Percentiles rank a stretch among this genome's conserved stretches.
These are phyloP conservation scores for Exsudoporus frostii DNA, from an alignment of 768 basidiomycete species.

Conservation along the genomic window DNA sequence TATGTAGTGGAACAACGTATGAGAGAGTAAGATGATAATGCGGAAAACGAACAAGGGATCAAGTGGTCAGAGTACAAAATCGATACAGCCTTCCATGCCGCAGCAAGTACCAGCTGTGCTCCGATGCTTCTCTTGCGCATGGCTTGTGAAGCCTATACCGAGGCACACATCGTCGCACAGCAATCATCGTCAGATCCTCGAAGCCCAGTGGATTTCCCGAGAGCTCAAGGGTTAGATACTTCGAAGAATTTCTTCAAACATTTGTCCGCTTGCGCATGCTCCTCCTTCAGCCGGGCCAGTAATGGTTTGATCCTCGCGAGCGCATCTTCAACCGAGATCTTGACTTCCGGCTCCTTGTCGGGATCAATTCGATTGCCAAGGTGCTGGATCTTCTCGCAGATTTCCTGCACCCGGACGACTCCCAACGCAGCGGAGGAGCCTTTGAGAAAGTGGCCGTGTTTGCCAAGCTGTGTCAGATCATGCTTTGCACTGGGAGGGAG, in stretches of 20 bases:
- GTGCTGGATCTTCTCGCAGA: conserved; percentile 91
- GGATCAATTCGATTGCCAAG: conserved; percentile 56
- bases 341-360: conserved; percentile 49
- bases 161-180: conserved; percentile 12
- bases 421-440: conserved; percentile 96
- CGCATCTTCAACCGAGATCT: conserved; percentile 50
- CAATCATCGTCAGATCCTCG: conserved; percentile 5
- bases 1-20: conserved; percentile 20
- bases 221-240: conserved; percentile 1
- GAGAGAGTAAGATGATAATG: conserved; percentile 21
- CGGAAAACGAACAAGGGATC: conserved; percentile 13
- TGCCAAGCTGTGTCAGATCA: conserved; percentile 64
- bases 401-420: conserved; percentile 71
- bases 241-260: conserved; percentile 52
- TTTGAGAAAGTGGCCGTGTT: conserved; percentile 91
- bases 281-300: conserved; percentile 56
- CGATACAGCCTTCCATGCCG: conserved; percentile 19
- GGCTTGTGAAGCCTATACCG: conserved; percentile 3
- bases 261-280: conserved; percentile 65
- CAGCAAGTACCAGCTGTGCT: conserved; percentile 18
- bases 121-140: conserved; percentile 13
- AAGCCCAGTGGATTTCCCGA: not conserved
- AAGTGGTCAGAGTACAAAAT: conserved; percentile 23
- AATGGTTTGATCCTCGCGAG: conserved; percentile 54
- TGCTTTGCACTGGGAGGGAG: conserved; percentile 43